Evolutionary conservation across 2,329 filamentous ascomycete species (phyloP).

Genomic region (Curvularia lunata): DNA sequence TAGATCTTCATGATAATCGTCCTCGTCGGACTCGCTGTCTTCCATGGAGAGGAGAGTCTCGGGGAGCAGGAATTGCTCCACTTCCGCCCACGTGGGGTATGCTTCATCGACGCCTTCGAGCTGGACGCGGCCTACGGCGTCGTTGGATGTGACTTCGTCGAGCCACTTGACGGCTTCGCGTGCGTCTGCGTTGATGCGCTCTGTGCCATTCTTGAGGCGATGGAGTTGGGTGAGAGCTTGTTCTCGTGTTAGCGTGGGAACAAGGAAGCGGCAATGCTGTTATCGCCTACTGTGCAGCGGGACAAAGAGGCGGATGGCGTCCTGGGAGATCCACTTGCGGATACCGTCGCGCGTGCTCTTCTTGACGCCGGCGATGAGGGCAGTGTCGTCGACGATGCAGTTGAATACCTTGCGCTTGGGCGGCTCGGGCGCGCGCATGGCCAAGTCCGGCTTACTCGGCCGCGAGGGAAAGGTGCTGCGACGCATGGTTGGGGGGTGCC

Average conservation of each 20-base stretch:
- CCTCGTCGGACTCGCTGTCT: slow-evolving; percentile 49
- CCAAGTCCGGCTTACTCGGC: slow-evolving; percentile 32
- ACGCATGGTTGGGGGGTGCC: slow-evolving; percentile 35
- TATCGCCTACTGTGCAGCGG: slow-evolving; percentile 56
- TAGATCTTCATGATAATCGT: slow-evolving; percentile 47
- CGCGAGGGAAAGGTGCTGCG: slow-evolving; percentile 41
- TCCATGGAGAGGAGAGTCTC: slow-evolving; percentile 58
- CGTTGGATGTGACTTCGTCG: slow-evolving; percentile 57
- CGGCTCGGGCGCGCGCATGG: slow-evolving; percentile 37
- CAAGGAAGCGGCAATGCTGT: slow-evolving; percentile 4
- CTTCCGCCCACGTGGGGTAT: slow-evolving; percentile 57
- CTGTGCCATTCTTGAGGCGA: slow-evolving; percentile 51
- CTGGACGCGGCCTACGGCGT: slow-evolving; percentile 46
- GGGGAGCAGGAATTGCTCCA: slow-evolving; percentile 57
- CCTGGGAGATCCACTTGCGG: slow-evolving; percentile 58
- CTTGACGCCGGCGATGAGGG: slow-evolving; percentile 58
- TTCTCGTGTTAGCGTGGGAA: slow-evolving; percentile 27
- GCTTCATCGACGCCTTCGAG: slow-evolving; percentile 57
- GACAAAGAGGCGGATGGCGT: slow-evolving; percentile 58
- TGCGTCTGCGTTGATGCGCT: slow-evolving; percentile 54
- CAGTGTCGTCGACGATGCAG: slow-evolving; percentile 61
- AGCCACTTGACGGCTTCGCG: slow-evolving; percentile 59
- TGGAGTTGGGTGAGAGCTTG: slow-evolving; percentile 56
- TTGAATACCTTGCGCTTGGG: slow-evolving; percentile 58
- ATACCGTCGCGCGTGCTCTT: slow-evolving; percentile 60